Base-by-base conservation (phyloP, 1,284 basidiomycete species). In the Malassezia equina region DNA sequence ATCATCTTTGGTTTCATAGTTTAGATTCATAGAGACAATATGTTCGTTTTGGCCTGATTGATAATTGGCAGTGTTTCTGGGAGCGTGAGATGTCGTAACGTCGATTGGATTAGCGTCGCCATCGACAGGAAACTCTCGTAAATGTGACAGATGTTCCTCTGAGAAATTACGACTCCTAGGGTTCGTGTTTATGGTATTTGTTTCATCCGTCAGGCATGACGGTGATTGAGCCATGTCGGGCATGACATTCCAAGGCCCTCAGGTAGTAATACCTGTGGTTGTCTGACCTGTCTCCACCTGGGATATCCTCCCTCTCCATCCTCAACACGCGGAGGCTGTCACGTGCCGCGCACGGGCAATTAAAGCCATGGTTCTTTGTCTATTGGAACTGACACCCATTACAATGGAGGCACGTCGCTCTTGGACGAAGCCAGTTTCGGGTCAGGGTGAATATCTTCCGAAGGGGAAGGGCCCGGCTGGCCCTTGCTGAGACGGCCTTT, bases 401-500 rank as follows among this genome's bases (percentile, higher is more conserved):
- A 48, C 11, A 15, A 24, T 7, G 46, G 46, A 31, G 32, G 47
- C 31, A 41, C 24, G 9, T 41, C 39, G 24, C 47, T 31, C 28
- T 33, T 42, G 17, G 33, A 31, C 19, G 58, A 51, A 5, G 69
- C 68, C 4, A 73, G 51, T 2, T 63, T 62, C 2, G 68, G 65
- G 25, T 54, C 56, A 7, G 49, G 55, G 17, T 57, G 54, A n/a
- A 64, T 48, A 11, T 66, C 62, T 47, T 70, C 66, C 1, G 63
- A 63, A 23, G 65, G 66, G 24, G 70, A 69, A 13, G 70, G 70
- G n/a, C 52, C 58, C 9, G 58, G 50, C 50, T 69, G 67, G 23
- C 67, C 69, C 51, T 65, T 63, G 40, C 69, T 52, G 51, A 66
- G 52, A 36, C 56, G 61, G 12, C 64, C 63, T 63, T 66, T 67